phyloP scores from a whole-genome alignment of 495 filamentous ascomycete genomes.

The Opeltia flavorubescens region DNA sequence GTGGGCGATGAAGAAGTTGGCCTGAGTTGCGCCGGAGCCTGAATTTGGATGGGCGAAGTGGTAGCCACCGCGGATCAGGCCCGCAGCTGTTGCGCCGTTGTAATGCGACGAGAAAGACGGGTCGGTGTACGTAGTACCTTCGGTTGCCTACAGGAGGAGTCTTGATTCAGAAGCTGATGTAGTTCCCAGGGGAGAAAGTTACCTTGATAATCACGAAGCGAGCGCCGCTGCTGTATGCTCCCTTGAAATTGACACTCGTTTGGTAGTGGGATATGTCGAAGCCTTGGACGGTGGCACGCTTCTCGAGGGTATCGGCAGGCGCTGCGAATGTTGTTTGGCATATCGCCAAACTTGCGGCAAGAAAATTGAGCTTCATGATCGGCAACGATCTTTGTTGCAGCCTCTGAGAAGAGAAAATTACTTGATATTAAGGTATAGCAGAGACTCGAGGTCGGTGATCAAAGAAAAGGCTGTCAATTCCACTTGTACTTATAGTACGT shows the following conservation, averaged over 20 bases:
- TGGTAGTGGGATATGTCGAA: constrained; percentile 56
- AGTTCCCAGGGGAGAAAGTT: background rate
- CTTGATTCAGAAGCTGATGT: background rate
- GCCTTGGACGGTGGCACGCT: constrained; percentile 38
- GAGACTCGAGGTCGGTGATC: too few relatives aligned
- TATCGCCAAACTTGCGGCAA: background rate
- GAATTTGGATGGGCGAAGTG: constrained; percentile 45
- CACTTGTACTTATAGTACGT: too few relatives aligned
- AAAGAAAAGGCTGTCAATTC: too few relatives aligned
- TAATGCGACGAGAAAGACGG: constrained; percentile 41
- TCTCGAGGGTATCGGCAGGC: constrained; percentile 17
- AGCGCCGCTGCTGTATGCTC: constrained; percentile 41
- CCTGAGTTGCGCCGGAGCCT: constrained; percentile 29
- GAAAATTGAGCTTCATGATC: background rate
- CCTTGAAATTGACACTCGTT: constrained; percentile 38
- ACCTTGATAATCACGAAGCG: constrained; percentile 60
- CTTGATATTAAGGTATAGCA: background rate
- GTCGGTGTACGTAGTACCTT: constrained; percentile 41
- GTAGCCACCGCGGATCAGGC: constrained; percentile 36
- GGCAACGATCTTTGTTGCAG: too few relatives aligned
- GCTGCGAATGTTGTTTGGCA: constrained; percentile 1
- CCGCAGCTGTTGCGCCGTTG: constrained; percentile 34
- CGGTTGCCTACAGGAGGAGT: constrained; percentile 34
- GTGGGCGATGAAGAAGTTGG: constrained; percentile 37
- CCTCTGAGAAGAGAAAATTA: too few relatives aligned